Evolutionary conservation across 2,329 filamentous ascomycete species (phyloP), one percentile per base, ranked within the genome.

Genomic region (Cladosporium sphaerospermum): DNA sequence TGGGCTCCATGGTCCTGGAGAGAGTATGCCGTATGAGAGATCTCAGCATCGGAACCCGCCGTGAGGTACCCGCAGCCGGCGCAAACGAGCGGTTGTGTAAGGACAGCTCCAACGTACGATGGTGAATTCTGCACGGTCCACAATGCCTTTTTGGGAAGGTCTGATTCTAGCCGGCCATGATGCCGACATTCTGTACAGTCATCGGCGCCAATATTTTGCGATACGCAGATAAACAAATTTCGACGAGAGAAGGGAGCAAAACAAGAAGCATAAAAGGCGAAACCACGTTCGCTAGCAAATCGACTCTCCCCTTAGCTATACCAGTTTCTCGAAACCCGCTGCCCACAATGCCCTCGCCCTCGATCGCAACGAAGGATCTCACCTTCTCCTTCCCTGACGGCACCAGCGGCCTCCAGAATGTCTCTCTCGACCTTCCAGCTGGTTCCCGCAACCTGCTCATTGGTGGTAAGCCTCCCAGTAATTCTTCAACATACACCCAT

Each of bases 341-440:
- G 16, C 31, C 23, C 18, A 55, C 49, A 44, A 64, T 63, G 61
- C 46, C 67, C 16, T 65, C 70, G 50, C 82, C 86, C 9, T 81
- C 84, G 45, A 88, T 99, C 67, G 72, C 81, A 61, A 86, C 93
- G 62, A 82, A 77, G 37, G 75, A 84, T 70, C 83, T 99, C 52
- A 90, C 83, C 58, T 99, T 97, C 78, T 84, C 81, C 42, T 99
- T 97, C 73, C 88, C 86, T 13, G 88, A 95, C 76, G 85, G 87
- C 67, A 84, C 85, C 42, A 81, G 79, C n/a, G 93, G 92, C 53
- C 77, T 99, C 32, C 74, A 78, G 47, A 73, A 90, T 69, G 80
- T 99, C 63, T 77, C 74, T 23, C 80, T 99, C 52, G 76, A 83
- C 56, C 82, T 97, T 19, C 92, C 93, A 3, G 77, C 89, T 0